Evolutionary conservation across 2,329 filamentous ascomycete species (phyloP).

Genomic region (Zymoseptoria ardabiliae): DNA sequence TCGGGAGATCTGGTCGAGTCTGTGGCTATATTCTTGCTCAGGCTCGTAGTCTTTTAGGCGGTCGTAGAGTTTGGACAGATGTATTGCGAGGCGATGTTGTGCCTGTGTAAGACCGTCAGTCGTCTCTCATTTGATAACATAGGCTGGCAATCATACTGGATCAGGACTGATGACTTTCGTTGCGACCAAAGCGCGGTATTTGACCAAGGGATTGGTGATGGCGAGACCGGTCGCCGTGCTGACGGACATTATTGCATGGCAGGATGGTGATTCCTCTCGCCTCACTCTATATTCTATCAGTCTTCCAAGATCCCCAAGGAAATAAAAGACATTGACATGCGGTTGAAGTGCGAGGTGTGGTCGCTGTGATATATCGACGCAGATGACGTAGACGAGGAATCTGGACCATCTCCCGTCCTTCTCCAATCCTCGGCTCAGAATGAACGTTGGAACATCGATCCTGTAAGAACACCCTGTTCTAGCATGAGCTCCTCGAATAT

Average conservation of each 20-base stretch:
- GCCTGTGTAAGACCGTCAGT: too few species aligned
- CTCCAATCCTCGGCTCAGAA: background rate
- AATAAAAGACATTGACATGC: background rate
- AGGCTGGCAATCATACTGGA: slow-evolving; percentile 51
- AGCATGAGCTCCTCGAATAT: background rate
- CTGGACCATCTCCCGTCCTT: background rate
- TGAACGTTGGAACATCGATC: background rate
- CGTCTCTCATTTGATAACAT: slow-evolving; percentile 47
- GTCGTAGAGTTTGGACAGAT: slow-evolving; percentile 69
- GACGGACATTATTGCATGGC: slow-evolving; percentile 12
- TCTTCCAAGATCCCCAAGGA: background rate
- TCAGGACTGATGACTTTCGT: slow-evolving; percentile 62
- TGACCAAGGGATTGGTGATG: slow-evolving; percentile 63
- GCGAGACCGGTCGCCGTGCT: slow-evolving; percentile 32
- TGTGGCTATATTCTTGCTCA: slow-evolving; percentile 58
- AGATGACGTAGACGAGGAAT: background rate
- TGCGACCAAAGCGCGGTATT: slow-evolving; percentile 65
- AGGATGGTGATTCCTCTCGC: background rate
- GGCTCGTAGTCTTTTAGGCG: slow-evolving; percentile 73
- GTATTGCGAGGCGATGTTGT: slow-evolving; percentile 48
- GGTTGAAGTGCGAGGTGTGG: background rate
- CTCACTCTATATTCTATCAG: background rate
- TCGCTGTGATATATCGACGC: background rate
- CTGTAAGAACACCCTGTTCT: too few species aligned
- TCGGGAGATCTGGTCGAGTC: slow-evolving; percentile 53